Percentiles rank a stretch among this genome's conserved stretches.
phyloP scores from a whole-genome alignment of 345 rosid genomes.

The Brassica incana region DNA sequence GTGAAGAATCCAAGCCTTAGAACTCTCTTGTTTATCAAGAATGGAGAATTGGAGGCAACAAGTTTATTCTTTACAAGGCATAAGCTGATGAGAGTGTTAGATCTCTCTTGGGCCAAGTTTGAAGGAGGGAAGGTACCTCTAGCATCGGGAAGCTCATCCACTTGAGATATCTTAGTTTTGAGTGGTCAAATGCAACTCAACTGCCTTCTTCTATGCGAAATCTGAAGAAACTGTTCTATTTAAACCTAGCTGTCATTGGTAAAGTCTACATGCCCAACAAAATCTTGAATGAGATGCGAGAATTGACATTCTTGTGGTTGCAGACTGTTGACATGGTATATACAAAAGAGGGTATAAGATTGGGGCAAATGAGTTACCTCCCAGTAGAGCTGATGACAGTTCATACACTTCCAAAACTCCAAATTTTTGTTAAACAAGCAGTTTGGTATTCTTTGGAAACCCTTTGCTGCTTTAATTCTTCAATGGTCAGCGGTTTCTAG shows the following conservation, averaged over 20 bases:
- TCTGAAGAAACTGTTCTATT: background rate
- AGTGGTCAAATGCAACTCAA: background rate
- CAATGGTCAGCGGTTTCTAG: too few relatives aligned
- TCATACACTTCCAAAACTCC: slow-evolving; percentile 97
- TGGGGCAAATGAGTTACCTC: background rate
- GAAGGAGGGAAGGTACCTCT: background rate
- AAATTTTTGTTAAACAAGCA: slow-evolving; percentile 82
- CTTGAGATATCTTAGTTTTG: background rate
- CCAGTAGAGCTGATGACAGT: slow-evolving; percentile 95
- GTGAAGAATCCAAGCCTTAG: too few relatives aligned
- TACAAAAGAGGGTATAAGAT: background rate
- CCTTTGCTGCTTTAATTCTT: too few relatives aligned
- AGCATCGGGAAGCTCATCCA: background rate
- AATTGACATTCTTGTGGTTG: background rate
- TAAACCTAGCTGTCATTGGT: background rate
- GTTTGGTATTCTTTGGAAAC: slow-evolving; percentile 83
- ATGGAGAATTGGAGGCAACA: too few relatives aligned
- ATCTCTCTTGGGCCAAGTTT: background rate
- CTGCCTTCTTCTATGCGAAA: background rate
- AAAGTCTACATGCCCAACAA: background rate
- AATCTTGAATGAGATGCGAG: slow-evolving; percentile 10
- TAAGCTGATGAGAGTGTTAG: background rate
- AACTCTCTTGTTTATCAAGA: too few relatives aligned
- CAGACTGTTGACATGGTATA: background rate
- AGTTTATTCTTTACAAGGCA: background rate